Evolutionary conservation across 2,329 filamentous ascomycete species (phyloP).

Genomic region (Cercospora zeina): DNA sequence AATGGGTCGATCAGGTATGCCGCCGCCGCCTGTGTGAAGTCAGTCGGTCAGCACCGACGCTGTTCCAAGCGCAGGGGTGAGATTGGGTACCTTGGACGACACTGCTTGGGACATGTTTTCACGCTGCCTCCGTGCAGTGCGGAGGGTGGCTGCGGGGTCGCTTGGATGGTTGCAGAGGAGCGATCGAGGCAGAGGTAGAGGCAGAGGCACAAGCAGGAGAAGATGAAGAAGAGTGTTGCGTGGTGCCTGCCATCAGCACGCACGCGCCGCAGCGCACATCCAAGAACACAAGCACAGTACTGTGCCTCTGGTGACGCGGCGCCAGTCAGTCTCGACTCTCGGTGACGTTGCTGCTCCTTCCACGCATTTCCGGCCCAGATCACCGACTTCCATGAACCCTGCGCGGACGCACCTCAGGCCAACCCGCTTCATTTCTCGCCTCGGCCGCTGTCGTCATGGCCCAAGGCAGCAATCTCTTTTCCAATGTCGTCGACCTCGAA

Average conservation of each 20-base stretch:
- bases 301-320: slow-evolving; percentile 9
- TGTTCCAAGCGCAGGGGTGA: slow-evolving; percentile 14
- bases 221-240: not conserved
- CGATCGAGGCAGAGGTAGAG: not conserved
- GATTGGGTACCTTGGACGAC: slow-evolving; percentile 23
- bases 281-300: slow-evolving; percentile 6
- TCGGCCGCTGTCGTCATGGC: slow-evolving; percentile 1
- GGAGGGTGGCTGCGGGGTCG: not conserved
- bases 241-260: not conserved
- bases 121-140: not conserved
- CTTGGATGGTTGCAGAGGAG: not conserved
- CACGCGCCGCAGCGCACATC: not conserved
- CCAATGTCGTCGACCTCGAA: too few species aligned
- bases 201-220: not conserved
- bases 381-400: not conserved
- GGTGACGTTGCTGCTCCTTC: slow-evolving; percentile 1
- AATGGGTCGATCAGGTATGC: slow-evolving; percentile 70
- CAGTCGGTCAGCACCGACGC: slow-evolving; percentile 25
- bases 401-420: too few species aligned
- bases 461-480: not conserved
- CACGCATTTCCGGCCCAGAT: not conserved
- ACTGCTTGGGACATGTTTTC: slow-evolving; percentile 24
- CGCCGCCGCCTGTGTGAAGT: slow-evolving; percentile 54
- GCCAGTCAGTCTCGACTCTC: not conserved
- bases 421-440: too few species aligned